Percentiles rank a stretch among this genome's conserved stretches.
These are phyloP conservation scores for Angomonas ambiguus DNA, from an alignment of 208 protist genomes.

Conservation along the genomic window DNA sequence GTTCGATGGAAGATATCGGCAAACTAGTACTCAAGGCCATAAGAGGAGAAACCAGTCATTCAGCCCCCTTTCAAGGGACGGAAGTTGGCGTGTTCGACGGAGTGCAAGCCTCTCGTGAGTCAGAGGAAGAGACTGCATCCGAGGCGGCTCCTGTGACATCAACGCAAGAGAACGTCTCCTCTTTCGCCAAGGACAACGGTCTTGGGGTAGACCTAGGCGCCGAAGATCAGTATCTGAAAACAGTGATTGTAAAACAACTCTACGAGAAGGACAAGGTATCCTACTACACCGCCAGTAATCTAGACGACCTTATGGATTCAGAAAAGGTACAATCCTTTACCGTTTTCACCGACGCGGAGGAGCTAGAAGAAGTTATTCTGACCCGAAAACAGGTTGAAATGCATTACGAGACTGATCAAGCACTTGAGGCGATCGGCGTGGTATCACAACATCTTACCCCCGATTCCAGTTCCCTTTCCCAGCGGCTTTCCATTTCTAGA, in stretches of 20 bases:
- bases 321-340: neutral
- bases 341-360: neutral
- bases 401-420: neutral
- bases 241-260: neutral
- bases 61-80: neutral
- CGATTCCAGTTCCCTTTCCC: neutral
- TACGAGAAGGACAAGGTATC: neutral
- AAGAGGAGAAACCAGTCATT: neutral
- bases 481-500: conserved; percentile 13
- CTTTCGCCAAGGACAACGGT: neutral
- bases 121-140: neutral
- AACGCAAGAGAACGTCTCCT: neutral
- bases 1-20: neutral
- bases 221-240: conserved; percentile 10
- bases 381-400: neutral
- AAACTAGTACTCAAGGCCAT: neutral
- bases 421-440: neutral
- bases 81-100: neutral
- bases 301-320: neutral
- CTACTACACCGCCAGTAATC: neutral
- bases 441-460: neutral
- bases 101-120: neutral
- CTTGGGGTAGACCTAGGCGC: neutral
- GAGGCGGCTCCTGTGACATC: neutral
- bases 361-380: neutral